Conservation (phyloP, 371 early-diverging fungal species). For the Cokeromyces recurvatus region DNA sequence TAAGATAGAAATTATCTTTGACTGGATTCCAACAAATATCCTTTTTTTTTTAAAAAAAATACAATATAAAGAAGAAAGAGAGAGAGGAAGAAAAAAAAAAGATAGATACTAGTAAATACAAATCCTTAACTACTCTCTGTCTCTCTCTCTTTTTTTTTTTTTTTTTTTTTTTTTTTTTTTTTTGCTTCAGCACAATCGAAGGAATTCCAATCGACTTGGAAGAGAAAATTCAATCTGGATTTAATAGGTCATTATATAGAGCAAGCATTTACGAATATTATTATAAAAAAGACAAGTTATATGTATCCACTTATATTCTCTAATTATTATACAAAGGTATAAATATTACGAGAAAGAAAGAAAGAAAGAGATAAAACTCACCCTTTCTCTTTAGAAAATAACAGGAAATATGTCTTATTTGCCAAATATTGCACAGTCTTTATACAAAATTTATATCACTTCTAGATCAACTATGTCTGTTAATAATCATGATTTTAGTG, state of each 20-base stretch:
- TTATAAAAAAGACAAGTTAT: background rate
- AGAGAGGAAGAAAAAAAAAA: no score
- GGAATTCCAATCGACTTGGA: slow-evolving; percentile 6
- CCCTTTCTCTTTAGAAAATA: no score
- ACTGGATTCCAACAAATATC: slow-evolving; percentile 7
- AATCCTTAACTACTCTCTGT: no score
- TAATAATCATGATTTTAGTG: slow-evolving; percentile 4
- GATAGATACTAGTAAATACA: no score
- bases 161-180: no score
- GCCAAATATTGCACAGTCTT: slow-evolving; percentile 9
- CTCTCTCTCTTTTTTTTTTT: no score
- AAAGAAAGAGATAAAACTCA: no score
- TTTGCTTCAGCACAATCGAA: background rate
- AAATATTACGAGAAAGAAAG: no score
- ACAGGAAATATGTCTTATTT: slow-evolving; percentile 1
- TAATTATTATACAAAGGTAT: slow-evolving; percentile 8
- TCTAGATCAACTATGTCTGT: slow-evolving; percentile 10
- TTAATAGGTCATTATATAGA: background rate
- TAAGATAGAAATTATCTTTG: slow-evolving; percentile 4
- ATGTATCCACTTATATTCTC: slow-evolving; percentile 16
- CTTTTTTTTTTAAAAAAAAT: no score
- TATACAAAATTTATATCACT: slow-evolving; percentile 4
- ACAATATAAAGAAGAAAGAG: no score
- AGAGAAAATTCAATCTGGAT: background rate
- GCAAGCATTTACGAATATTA: background rate